Conservation (phyloP, 2,329 filamentous ascomycete genomes). For the Fusarium denticulatum region DNA sequence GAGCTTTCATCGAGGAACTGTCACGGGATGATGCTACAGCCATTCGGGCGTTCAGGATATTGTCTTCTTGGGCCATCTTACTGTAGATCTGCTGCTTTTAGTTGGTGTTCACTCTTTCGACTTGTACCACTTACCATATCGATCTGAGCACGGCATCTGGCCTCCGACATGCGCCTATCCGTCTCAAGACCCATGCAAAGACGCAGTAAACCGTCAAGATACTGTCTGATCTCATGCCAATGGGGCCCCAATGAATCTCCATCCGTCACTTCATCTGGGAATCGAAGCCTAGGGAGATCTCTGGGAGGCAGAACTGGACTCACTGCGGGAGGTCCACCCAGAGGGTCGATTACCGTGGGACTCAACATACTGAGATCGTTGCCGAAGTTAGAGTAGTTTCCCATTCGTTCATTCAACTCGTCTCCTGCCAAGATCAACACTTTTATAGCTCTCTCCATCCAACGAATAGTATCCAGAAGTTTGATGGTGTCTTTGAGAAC, state of each 20-base stretch:
- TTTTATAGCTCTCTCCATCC: slow-evolving; percentile 59
- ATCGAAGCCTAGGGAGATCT: slow-evolving; percentile 25
- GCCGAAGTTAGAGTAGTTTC: slow-evolving; percentile 30
- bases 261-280: slow-evolving; percentile 28
- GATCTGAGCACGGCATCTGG: slow-evolving; percentile 57
- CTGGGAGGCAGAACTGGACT: slow-evolving; percentile 41
- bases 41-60: slow-evolving; percentile 56
- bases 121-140: slow-evolving; percentile 51
- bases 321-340: slow-evolving; percentile 38
- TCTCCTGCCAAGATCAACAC: slow-evolving; percentile 56
- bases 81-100: slow-evolving; percentile 53
- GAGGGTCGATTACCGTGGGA: slow-evolving; percentile 34
- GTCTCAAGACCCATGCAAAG: slow-evolving; percentile 58
- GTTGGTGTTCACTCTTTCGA: not conserved
- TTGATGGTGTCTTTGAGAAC: slow-evolving; percentile 58
- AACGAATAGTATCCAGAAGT: slow-evolving; percentile 57
- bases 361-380: slow-evolving; percentile 43
- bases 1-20: slow-evolving; percentile 59
- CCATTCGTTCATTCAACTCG: slow-evolving; percentile 50
- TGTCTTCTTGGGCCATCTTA: slow-evolving; percentile 61
- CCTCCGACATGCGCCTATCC: slow-evolving; percentile 57
- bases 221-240: slow-evolving; percentile 60
- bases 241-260: slow-evolving; percentile 49
- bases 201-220: slow-evolving; percentile 55
- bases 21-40: slow-evolving; percentile 54